Evolutionary conservation across 2,329 filamentous ascomycete genomes (phyloP), one percentile per base, ranked within the genome.

Genomic region (Talaromyces amestolkiae): DNA sequence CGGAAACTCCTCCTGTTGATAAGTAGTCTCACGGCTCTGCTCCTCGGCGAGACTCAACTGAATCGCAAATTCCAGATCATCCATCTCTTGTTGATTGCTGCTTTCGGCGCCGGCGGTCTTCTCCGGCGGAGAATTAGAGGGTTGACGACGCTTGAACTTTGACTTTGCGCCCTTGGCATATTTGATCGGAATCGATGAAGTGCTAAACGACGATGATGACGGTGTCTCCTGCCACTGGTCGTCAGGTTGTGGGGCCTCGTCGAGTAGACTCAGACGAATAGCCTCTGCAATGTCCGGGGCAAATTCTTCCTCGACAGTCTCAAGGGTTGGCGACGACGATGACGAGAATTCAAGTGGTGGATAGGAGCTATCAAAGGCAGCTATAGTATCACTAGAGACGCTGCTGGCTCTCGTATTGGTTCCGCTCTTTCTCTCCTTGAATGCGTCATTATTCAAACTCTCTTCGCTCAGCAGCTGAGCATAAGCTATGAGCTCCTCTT

Each of bases 401-500:
- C 79, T 80, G 53, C 75, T 78, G 9, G 72, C 70, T 13, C 76
- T 76, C 51, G 78, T 82, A 66, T 74, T 80, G 11, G 71, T 73
- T 8, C 73, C 69, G 7, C 76, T 78, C 35, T 83, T 80, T 59
- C 78, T 77, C 15, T 78, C 76, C 47, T 84, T 83, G 39, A 75
- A 72, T 54, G 80, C 78, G 59, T 86, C 85, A 27, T 77, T 79
- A 58, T 82, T 81, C 58, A 84, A 79, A 8, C 82, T 78, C 71
- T 89, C 87, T 72, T 89, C 82, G 59, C 86, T 88, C 41, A 89
- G 74, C 74, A 89, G 79, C 15, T 84, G 83, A 8, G 87, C 87
- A 73, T 89, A 89, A 2, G 86, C 85, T 27, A 89, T 71, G 59
- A 88, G 81, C 69, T 89, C 85, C 63, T 89, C 87, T 69, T 89